Base-by-base conservation (phyloP, 495 filamentous ascomycete genomes). In the Aspergillus steynii region DNA sequence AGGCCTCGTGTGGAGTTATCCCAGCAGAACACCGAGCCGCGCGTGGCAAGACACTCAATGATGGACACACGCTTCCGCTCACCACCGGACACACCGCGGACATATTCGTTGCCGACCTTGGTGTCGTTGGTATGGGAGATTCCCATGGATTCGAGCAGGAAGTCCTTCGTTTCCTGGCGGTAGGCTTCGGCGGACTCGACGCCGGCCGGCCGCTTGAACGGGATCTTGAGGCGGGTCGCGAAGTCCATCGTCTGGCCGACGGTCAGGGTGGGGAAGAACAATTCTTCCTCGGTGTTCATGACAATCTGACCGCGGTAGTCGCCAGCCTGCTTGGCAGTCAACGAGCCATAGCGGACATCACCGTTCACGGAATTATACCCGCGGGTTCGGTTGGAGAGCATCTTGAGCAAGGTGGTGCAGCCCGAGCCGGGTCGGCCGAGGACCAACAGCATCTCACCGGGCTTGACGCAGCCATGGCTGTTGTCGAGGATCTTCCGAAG, bases 51-150 rank as follows among this genome's bases (percentile, higher is more conserved):
- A 4, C 83, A 86, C 65, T 90, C 88, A 1, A 86, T 83, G 70
- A 90, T 89, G 0, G 83, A 86, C 4, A 90, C 85, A 56, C 86
- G 85, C 68, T 90, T 90, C 55, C 92, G 85, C 73, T 96, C 92
- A 53, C 92, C 92, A 37, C 92, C 92, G 7, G 88, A 91, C 10
- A 96, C 85, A 65, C 92, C 92, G 14, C 92, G 89, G 34, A 93
- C 82, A 62, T 87, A 91, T 4, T 86, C 84, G 63, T 92, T 88
- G 12, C 92, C 92, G 15, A 95, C 89, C 61, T 92, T 88, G 0
- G 92, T 96, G 65, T 90, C 79, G 27, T 82, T 80, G 0, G 90
- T 95, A 66, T 95, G 90, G 60, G 90, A 85, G 51, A 95, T 94
- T 50, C 90, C 90, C 51, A 88, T 73, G 25, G 89, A 82, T 55